Evolutionary conservation across 2,329 filamentous ascomycete species (phyloP), one percentile per base, ranked within the genome.

Genomic region (Lasiodiplodia sp.): DNA sequence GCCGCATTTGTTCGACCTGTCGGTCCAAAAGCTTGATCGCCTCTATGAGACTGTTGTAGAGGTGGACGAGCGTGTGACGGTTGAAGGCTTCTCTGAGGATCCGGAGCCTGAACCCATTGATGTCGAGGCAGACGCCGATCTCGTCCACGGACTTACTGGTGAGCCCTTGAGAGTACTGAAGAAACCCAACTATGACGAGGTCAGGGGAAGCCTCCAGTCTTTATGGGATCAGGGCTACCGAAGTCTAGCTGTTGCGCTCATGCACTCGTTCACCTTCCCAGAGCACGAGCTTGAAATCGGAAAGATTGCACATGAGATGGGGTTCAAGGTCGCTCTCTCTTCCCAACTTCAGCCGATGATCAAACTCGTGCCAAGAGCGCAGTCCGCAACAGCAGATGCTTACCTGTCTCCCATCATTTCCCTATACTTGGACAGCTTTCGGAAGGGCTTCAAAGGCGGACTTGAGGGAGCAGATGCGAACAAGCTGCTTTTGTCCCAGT

Each of bases 401-500:
- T 76, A 76, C 51, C 71, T 76, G 12, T 75, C 74, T 6, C 75
- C 75, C 12, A 57, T 71, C 10, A 75, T 71, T 10, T 69, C 71
- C 47, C 44, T 69, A 4, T 77, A 77, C 55, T 69, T 75, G 11
- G 69, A 73, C 21, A 70, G 72, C 16, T 77, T 78, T 66, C 57
- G 70, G 0, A 67, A 70, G 8, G 74, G 73, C n/a, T 78, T 79
- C 38, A 69, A 70, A 16, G 73, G 71, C 14, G 55, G 51, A 5
- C 70, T 78, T n/a, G 64, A 71, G 21, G 70, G 73, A 80, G 71
- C 84, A 3, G 91, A 86, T 73, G 91, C 91, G 3, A 92, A 93
- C 3, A 85, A 94, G 71, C 97, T 94, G 80, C 93, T 97, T 77
- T 97, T 97, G 73, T 97, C 97, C 93, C 93, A 97, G 78, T 94